These are phyloP conservation scores for Aspergillus sp. DNA, from an alignment of 2,329 filamentous ascomycete species.

Conservation along the genomic window DNA sequence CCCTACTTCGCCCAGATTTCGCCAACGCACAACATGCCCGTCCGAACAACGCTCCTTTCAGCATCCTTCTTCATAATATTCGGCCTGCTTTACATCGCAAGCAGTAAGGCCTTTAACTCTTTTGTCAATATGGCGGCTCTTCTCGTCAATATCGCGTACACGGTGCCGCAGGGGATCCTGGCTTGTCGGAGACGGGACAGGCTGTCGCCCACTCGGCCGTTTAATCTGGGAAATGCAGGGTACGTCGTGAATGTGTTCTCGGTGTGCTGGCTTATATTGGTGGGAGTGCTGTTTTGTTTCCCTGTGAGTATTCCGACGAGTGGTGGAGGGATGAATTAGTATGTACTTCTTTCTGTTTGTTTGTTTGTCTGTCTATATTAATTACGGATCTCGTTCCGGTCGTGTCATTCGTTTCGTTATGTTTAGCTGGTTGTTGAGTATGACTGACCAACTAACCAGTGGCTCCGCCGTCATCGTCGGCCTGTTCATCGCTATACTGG, in stretches of 20 bases:
- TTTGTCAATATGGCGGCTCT: slow-evolving; percentile 37
- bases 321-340: slow-evolving; percentile 3
- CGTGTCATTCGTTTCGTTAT: too few relatives aligned
- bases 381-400: accelerated
- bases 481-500: slow-evolving; percentile 4
- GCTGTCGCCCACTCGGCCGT: slow-evolving; percentile 17
- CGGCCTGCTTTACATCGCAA: slow-evolving; percentile 34
- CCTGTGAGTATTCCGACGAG: background rate
- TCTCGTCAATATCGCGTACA: slow-evolving; percentile 40
- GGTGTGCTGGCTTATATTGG: slow-evolving; percentile 6
- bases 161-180: slow-evolving; percentile 46
- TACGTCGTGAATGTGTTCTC: slow-evolving; percentile 6
- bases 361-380: background rate
- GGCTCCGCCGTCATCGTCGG: slow-evolving; percentile 42
- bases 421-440: background rate
- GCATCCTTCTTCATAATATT: slow-evolving; percentile 28
- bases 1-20: slow-evolving; percentile 16
- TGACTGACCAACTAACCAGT: slow-evolving; percentile 11
- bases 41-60: slow-evolving; percentile 29
- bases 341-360: background rate
- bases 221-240: slow-evolving; percentile 12
- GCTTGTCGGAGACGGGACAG: slow-evolving; percentile 34
- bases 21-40: slow-evolving; percentile 17
- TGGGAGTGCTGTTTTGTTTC: slow-evolving; percentile 6
- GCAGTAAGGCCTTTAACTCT: slow-evolving; percentile 34